These are phyloP conservation scores for Plasmodium inui DNA, from an alignment of 169 alveolate species.

Conservation along the genomic window DNA sequence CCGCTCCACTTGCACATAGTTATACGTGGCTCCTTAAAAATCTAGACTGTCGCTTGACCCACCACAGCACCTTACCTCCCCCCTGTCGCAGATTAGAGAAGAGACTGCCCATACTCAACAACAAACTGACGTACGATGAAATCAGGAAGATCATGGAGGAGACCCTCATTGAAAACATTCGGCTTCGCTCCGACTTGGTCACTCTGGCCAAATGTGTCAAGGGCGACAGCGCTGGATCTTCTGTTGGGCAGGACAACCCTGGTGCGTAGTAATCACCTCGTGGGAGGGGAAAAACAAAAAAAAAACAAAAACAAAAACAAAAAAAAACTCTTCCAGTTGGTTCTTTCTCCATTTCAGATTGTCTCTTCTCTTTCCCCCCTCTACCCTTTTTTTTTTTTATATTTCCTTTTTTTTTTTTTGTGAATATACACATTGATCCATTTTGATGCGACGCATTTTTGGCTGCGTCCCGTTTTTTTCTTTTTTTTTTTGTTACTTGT, in stretches of 20 bases:
- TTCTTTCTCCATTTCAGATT: background rate
- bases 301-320: no score
- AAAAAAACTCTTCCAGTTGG: background rate
- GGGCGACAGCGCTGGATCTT: background rate
- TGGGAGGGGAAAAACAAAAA: background rate
- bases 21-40: background rate
- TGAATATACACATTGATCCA: background rate
- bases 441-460: background rate
- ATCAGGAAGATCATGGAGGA: slow-evolving; percentile 56
- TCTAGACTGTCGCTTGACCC: background rate
- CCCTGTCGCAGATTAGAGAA: slow-evolving; percentile 7
- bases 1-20: background rate
- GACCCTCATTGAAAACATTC: slow-evolving; percentile 41
- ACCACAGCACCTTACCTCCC: background rate
- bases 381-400: no score
- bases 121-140: slow-evolving; percentile 31
- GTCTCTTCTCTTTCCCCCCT: background rate
- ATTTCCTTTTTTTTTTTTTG: background rate
- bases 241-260: background rate
- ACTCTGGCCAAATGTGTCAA: slow-evolving; percentile 8
- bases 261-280: background rate
- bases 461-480: background rate
- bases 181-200: slow-evolving; percentile 24
- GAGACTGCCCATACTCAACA: background rate
- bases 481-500: background rate